A percentile compares a stretch with the other conserved stretches of the same genome.
phyloP scores from a whole-genome alignment of 495 filamentous ascomycete species.

The Hypoxylon lenormandii region DNA sequence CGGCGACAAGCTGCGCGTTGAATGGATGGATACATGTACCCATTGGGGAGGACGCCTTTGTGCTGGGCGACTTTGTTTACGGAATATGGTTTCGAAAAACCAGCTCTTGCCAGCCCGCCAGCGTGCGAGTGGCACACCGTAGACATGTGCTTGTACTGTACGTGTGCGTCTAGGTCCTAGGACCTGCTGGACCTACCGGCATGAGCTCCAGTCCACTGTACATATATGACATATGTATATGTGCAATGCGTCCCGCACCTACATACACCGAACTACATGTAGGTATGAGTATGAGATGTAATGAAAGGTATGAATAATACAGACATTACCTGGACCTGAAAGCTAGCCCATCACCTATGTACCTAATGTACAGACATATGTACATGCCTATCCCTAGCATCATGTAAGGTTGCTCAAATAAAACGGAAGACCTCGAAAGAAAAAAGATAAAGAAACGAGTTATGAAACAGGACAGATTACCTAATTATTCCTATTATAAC shows the following conservation, averaged over 20 bases:
- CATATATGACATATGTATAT: no score
- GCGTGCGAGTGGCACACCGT: constrained; percentile 10
- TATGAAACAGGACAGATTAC: no score
- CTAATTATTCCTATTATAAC: no score
- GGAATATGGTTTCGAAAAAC: constrained; percentile 13
- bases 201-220: neutral
- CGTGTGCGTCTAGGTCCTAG: neutral
- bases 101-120: neutral
- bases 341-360: no score
- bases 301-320: no score
- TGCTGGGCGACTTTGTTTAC: constrained; percentile 33
- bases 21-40: constrained; percentile 33
- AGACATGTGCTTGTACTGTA: neutral
- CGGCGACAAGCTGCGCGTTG: constrained; percentile 32
- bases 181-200: neutral
- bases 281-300: no score
- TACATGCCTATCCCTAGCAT: no score
- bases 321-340: no score
- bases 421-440: neutral
- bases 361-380: no score
- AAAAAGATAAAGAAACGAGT: neutral
- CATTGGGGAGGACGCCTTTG: constrained; percentile 12
- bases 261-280: no score
- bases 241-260: no score
- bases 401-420: no score